Evolutionary conservation across 768 basidiomycete species (phyloP), one percentile per base, ranked within the genome.

Genomic region (Lyophyllum atratum): DNA sequence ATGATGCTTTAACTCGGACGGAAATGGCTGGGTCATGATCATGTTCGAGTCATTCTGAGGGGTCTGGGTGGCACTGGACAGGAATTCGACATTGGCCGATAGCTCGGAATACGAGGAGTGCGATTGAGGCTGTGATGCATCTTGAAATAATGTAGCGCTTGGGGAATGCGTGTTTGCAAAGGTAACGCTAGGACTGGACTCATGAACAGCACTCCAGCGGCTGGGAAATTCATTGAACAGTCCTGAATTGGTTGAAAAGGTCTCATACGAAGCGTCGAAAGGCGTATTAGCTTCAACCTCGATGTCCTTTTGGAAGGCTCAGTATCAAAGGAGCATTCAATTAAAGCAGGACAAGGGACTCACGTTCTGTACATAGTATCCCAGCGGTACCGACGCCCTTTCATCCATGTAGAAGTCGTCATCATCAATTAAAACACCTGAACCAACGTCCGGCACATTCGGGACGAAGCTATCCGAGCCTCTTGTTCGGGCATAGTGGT

Each of bases 91-190:
- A 47, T 72, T 63, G 2, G 63, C 55, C 11, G 61, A 56, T 3
- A 71, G 61, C 31, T 70, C 68, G 0, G 71, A 70, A 45, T 73
- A 66, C 12, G 58, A 43, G 12, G 72, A 70, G 17, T 54, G 59
- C 29, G 65, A 60, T 9, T 29, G 15, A 10, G 46, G 46, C 25
- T 17, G 26, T 4, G 19, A 37, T 25, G 25, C 44, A 34, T 37
- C 21, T 12, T 50, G 33, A 17, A 50, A 22, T 19, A 22, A 4
- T 14, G 49, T 19, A 21, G 37, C 15, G 15, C 15, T 29, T 15
- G 31, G 31, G 25, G 47, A 12, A 9, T 37, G 34, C 4, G 12
- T 37, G 17, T 37, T 6, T 28, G 39, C 39, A 4, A 5, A 40
- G 5, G 10, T 2, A n/a, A 19, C n/a, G 39, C n/a, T 40, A 15